Conservation (phyloP, 1,284 basidiomycete genomes). For the Heterobasidion irregulare region DNA sequence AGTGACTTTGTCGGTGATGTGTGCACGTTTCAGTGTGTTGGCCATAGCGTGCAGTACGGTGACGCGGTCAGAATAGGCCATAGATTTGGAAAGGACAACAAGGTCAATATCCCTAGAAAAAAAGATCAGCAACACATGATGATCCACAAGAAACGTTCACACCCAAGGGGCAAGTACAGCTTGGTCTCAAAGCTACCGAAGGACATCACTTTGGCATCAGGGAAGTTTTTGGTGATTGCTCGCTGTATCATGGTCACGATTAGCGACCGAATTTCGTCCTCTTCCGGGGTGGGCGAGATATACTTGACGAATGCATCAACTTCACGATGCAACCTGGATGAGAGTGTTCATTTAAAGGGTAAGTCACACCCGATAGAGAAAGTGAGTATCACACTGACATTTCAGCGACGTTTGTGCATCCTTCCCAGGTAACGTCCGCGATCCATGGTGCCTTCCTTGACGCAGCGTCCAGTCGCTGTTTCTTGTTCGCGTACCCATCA, state of each 20-base stretch:
- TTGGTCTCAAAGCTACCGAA: slow-evolving; percentile 96
- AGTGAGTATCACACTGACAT: slow-evolving; percentile 37
- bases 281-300: slow-evolving; percentile 80
- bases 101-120: slow-evolving; percentile 64
- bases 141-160: too few relatives aligned
- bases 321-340: slow-evolving; percentile 72
- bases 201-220: slow-evolving; percentile 76
- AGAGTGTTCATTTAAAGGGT: slow-evolving; percentile 1
- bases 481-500: slow-evolving; percentile 47
- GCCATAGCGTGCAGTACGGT: slow-evolving; percentile 56
- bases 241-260: slow-evolving; percentile 70
- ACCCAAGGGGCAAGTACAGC: slow-evolving; percentile 84
- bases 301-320: slow-evolving; percentile 81
- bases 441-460: slow-evolving; percentile 77
- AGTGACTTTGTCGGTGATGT: slow-evolving; percentile 64
- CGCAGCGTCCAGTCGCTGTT: slow-evolving; percentile 48
- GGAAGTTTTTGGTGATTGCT: slow-evolving; percentile 59
- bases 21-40: slow-evolving; percentile 51
- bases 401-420: slow-evolving; percentile 71
- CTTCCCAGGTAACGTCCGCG: slow-evolving; percentile 69
- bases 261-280: slow-evolving; percentile 79
- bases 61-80: slow-evolving; percentile 54
- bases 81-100: slow-evolving; percentile 58
- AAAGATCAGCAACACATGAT: too few relatives aligned
- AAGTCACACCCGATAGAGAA: slow-evolving; percentile 1